Evolutionary conservation across 2,329 filamentous ascomycete species (phyloP).

Genomic region (Teratosphaeria epicoccoides): DNA sequence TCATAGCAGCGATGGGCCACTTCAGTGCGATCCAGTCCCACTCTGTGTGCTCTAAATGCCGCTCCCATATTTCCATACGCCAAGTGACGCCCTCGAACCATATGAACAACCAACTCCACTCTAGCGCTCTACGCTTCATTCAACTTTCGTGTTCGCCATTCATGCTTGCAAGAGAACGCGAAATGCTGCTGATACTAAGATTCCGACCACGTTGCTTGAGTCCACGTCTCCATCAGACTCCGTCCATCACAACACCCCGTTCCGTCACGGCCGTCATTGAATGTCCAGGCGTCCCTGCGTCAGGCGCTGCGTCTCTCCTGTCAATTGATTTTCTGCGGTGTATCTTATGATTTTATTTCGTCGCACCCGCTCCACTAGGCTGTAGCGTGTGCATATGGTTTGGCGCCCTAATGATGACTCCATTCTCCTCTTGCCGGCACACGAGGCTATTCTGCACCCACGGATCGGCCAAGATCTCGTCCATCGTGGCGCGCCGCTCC

Average conservation of each 20-base stretch:
- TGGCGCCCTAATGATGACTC: conserved; percentile 58
- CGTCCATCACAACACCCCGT: no score
- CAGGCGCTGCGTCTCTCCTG: not conserved
- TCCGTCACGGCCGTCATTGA: not conserved
- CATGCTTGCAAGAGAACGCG: not conserved
- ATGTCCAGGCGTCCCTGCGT: not conserved
- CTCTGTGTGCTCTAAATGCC: not conserved
- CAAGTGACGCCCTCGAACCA: not conserved
- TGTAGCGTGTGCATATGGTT: conserved; percentile 72
- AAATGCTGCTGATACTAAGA: no score
- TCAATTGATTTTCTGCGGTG: conserved; percentile 1
- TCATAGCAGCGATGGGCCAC: not conserved
- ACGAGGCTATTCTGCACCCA: conserved; percentile 83
- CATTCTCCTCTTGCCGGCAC: conserved; percentile 67
- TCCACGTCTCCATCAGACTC: no score
- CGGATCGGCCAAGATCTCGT: conserved; percentile 74
- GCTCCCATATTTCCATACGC: not conserved
- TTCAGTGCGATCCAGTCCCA: not conserved
- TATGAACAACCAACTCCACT: not conserved
- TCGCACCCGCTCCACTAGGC: conserved; percentile 19
- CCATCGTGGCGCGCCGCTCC: conserved; percentile 68
- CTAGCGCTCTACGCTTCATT: not conserved
- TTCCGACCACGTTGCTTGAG: no score
- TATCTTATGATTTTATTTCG: conserved; percentile 17
- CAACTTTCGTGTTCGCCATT: not conserved